Evolutionary conservation across 73 alveolate genomes (phyloP).

Genomic region (Symbiodinium natans): DNA sequence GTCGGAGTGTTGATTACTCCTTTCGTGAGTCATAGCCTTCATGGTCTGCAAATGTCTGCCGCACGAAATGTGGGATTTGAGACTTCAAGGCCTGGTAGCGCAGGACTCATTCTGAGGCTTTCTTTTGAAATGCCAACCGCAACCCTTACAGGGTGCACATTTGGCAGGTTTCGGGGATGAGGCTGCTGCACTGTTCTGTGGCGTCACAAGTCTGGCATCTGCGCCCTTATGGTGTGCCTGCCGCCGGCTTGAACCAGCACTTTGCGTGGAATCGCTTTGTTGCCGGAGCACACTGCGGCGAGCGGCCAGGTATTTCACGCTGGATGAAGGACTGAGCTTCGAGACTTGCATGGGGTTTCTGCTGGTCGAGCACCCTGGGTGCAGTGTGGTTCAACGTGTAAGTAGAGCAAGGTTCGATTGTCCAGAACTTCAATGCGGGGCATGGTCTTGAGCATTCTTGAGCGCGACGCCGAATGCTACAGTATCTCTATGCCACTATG

Average conservation of each 20-base stretch:
- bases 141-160: too few relatives aligned
- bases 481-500: too few relatives aligned
- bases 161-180: conserved; percentile 42
- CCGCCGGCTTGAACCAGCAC: too few relatives aligned
- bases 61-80: not conserved
- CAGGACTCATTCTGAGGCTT: not conserved
- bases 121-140: not conserved
- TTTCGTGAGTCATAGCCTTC: too few relatives aligned
- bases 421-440: too few relatives aligned
- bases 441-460: too few relatives aligned
- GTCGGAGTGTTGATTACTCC: not conserved
- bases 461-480: too few relatives aligned
- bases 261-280: too few relatives aligned
- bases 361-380: conserved; percentile 53
- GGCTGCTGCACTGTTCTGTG: conserved; percentile 67
- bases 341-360: conserved; percentile 53
- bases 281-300: too few relatives aligned
- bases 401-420: too few relatives aligned
- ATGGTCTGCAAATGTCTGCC: too few relatives aligned
- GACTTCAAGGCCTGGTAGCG: not conserved
- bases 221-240: conserved; percentile 49
- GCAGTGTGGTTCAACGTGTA: not conserved
- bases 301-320: conserved; percentile 53
- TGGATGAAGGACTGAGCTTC: conserved; percentile 52
- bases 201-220: conserved; percentile 11